These are phyloP conservation scores for Pascua guehoae DNA, from an alignment of 1,284 basidiomycete species.

Conservation along the genomic window DNA sequence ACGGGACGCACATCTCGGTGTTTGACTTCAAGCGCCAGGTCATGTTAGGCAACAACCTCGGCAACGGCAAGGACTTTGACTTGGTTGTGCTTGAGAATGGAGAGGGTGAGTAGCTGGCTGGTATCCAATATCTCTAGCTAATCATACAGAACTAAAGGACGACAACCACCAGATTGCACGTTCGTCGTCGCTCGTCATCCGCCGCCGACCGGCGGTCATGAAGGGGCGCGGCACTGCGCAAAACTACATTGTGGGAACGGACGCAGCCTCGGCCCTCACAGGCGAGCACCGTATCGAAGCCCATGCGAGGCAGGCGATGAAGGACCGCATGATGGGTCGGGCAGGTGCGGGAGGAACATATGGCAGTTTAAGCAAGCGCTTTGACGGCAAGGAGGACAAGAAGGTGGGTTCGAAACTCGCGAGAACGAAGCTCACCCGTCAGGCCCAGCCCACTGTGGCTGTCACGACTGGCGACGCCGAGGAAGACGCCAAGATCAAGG, in stretches of 20 bases:
- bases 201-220: conserved; percentile 72
- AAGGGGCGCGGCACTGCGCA: conserved; percentile 89
- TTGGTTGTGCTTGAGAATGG: conserved; percentile 77
- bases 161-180: conserved; percentile 88
- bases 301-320: conserved; percentile 42
- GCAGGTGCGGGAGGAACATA: conserved; percentile 33
- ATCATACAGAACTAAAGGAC: conserved; percentile 75
- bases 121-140: background rate
- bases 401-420: conserved; percentile 7
- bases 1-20: conserved; percentile 96
- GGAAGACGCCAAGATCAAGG: conserved; percentile 46
- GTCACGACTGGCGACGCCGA: conserved; percentile 45
- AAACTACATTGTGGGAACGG: conserved; percentile 68
- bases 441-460: conserved; percentile 21
- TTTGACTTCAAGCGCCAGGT: conserved; percentile 99
- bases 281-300: conserved; percentile 48
- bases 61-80: conserved; percentile 95
- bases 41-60: conserved; percentile 89
- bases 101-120: conserved; percentile 61
- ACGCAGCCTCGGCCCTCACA: conserved; percentile 37
- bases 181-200: conserved; percentile 89
- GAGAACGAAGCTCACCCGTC: background rate
- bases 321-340: conserved; percentile 33
- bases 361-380: conserved; percentile 73
- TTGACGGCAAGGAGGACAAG: conserved; percentile 72